A percentile compares a stretch with the other conserved stretches of the same genome.
Conservation (phyloP, 805 yeast species). For the Candida insectorum region DNA sequence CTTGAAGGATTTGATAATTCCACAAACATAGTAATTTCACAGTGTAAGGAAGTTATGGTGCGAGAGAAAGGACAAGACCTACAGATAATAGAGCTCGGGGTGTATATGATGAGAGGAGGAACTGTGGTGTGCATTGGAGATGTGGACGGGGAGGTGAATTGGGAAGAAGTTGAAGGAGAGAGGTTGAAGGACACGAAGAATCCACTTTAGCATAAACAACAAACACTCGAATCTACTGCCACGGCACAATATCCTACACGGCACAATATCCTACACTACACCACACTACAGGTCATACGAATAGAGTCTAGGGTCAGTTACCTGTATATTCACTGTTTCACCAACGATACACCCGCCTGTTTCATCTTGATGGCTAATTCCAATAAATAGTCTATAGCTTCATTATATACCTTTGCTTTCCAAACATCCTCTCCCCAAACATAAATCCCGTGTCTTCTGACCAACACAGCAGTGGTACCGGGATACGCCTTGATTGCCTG, state of each 20-base stretch:
- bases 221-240: neutral
- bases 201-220: constrained; percentile 3
- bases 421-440: constrained; percentile 95
- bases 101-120: constrained; percentile 56
- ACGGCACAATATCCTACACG: too few species aligned
- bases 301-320: too few species aligned
- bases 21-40: constrained; percentile 55
- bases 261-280: too few species aligned
- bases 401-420: constrained; percentile 92
- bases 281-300: too few species aligned
- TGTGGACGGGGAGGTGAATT: constrained; percentile 39
- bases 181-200: constrained; percentile 38
- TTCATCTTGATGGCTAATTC: constrained; percentile 85
- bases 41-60: constrained; percentile 50
- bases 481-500: constrained; percentile 70
- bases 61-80: constrained; percentile 36
- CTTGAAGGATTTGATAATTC: constrained; percentile 61
- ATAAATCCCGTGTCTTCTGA: constrained; percentile 89
- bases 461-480: constrained; percentile 78
- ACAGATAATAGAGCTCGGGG: constrained; percentile 44
- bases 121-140: constrained; percentile 55
- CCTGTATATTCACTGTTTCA: constrained; percentile 9
- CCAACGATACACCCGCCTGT: constrained; percentile 59
- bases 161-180: constrained; percentile 31
- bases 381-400: constrained; percentile 85